These are phyloP conservation scores for Exophiala sp. DNA, from an alignment of 2,329 filamentous ascomycete species.

Conservation along the genomic window DNA sequence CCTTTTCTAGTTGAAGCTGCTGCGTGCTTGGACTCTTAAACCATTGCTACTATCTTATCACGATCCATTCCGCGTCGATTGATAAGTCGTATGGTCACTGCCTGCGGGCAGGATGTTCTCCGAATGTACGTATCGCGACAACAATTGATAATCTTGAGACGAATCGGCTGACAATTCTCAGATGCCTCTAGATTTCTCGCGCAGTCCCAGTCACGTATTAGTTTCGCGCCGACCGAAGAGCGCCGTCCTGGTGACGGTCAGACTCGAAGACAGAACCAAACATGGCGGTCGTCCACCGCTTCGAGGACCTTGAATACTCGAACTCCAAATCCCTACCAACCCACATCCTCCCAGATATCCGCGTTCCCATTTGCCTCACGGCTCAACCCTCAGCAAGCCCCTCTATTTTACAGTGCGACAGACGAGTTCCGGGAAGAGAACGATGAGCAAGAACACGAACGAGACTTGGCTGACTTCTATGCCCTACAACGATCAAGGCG, in stretches of 20 bases:
- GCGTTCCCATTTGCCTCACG: conserved; percentile 78
- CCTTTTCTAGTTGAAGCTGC: background rate
- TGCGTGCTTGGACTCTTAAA: background rate
- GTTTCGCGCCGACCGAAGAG: conserved; percentile 60
- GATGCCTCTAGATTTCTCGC: conserved; percentile 96
- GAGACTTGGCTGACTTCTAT: conserved; percentile 91
- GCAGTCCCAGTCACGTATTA: conserved; percentile 90
- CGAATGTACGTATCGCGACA: conserved; percentile 66
- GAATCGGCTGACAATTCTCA: conserved; percentile 45
- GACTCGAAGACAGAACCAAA: conserved; percentile 43
- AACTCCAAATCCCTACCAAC: conserved; percentile 70
- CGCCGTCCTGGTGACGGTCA: conserved; percentile 49
- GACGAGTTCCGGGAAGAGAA: conserved; percentile 92
- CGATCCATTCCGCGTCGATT: conserved; percentile 6
- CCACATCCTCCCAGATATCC: conserved; percentile 65
- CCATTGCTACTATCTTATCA: conserved; percentile 14
- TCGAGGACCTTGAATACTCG: conserved; percentile 31
- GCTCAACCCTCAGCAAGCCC: conserved; percentile 70
- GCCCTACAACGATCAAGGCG: conserved; percentile 85
- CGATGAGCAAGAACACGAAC: conserved; percentile 83
- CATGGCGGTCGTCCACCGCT: conserved; percentile 45
- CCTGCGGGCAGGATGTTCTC: conserved; percentile 65
- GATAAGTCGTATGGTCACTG: conserved; percentile 20
- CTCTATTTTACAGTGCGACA: conserved; percentile 87
- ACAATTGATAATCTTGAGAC: conserved; percentile 34